Percentiles rank a stretch among this genome's conserved stretches.
Conservation (phyloP, 2,329 filamentous ascomycete species). For the Fusarium xyrophilum region DNA sequence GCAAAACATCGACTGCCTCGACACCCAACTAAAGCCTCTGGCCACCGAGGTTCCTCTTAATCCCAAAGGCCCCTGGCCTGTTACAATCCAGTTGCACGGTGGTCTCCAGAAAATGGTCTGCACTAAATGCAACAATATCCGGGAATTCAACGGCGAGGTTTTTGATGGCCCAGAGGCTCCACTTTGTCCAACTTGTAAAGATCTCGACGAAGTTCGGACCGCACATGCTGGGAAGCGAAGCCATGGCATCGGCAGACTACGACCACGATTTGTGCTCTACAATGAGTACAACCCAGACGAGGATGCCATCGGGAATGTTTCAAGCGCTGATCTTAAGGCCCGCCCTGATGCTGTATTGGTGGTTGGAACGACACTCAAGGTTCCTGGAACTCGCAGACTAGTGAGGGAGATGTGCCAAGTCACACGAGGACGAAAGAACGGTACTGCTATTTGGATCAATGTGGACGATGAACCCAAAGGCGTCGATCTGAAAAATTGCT, state of each 20-base stretch:
- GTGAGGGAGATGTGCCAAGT: conserved; percentile 90
- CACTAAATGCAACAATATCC: conserved; percentile 83
- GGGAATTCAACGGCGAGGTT: conserved; percentile 76
- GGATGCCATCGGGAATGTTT: conserved; percentile 92
- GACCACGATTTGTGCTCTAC: conserved; percentile 94
- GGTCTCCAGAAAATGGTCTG: conserved; percentile 96
- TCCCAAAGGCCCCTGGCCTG: conserved; percentile 87
- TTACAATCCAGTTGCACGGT: conserved; percentile 91
- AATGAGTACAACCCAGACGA: conserved; percentile 97
- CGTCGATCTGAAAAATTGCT: conserved; percentile 87
- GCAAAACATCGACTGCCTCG: conserved; percentile 96
- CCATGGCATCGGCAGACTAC: conserved; percentile 87
- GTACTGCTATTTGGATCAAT: conserved; percentile 94
- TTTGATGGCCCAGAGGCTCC: conserved; percentile 88
- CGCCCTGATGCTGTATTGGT: conserved; percentile 92
- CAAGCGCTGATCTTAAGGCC: conserved; percentile 81
- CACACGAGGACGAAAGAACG: conserved; percentile 81
- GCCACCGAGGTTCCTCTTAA: conserved; percentile 82
- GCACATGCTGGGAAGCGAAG: conserved; percentile 82
- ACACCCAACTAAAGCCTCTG: conserved; percentile 81
- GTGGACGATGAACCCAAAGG: conserved; percentile 82
- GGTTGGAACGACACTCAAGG: conserved; percentile 93
- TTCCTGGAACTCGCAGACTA: conserved; percentile 88
- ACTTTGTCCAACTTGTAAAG: conserved; percentile 76
- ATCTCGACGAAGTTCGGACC: conserved; percentile 77